Percentiles rank a stretch among this genome's conserved stretches.
Evolutionary conservation across 805 yeast species (phyloP).

Genomic region (Nakazawaea sp.): DNA sequence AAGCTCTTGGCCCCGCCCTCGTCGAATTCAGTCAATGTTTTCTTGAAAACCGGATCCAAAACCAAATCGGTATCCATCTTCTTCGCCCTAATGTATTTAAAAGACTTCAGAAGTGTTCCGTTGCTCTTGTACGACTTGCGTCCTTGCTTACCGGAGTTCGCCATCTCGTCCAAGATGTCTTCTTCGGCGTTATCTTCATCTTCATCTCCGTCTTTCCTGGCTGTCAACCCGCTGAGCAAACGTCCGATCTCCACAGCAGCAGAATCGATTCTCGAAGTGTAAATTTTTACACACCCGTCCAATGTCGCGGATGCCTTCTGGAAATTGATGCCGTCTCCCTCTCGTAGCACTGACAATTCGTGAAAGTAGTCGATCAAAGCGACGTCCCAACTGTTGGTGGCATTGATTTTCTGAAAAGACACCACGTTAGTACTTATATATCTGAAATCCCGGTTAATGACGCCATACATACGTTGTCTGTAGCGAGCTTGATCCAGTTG

Average conservation of each 20-base stretch:
- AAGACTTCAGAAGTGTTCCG: conserved; percentile 29
- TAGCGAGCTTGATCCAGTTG: conserved; percentile 76
- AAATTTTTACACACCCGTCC: conserved; percentile 92
- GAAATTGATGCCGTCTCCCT: conserved; percentile 76
- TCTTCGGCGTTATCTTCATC: conserved; percentile 19
- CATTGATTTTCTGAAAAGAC: conserved; percentile 57
- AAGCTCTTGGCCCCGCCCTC: conserved; percentile 58
- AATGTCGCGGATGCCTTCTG: conserved; percentile 87
- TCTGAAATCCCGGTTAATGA: neutral
- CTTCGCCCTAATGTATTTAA: conserved; percentile 33
- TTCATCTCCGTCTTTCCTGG: conserved; percentile 13
- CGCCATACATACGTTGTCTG: conserved; percentile 41
- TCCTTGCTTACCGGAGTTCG: conserved; percentile 16
- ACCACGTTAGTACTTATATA: no score
- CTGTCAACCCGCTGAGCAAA: conserved; percentile 43
- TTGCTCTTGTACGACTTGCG: conserved; percentile 14
- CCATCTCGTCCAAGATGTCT: conserved; percentile 13
- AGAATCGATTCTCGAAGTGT: conserved; percentile 85
- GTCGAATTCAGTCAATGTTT: conserved; percentile 50
- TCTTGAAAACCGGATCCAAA: conserved; percentile 50
- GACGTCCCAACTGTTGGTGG: conserved; percentile 83
- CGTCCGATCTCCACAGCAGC: conserved; percentile 88
- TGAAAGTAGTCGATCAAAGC: conserved; percentile 90
- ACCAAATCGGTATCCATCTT: conserved; percentile 42
- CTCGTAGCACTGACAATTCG: conserved; percentile 68